These are phyloP conservation scores for Warburgia ugandensis DNA, from an alignment of 164 flowering plant genomes.

Conservation along the genomic window DNA sequence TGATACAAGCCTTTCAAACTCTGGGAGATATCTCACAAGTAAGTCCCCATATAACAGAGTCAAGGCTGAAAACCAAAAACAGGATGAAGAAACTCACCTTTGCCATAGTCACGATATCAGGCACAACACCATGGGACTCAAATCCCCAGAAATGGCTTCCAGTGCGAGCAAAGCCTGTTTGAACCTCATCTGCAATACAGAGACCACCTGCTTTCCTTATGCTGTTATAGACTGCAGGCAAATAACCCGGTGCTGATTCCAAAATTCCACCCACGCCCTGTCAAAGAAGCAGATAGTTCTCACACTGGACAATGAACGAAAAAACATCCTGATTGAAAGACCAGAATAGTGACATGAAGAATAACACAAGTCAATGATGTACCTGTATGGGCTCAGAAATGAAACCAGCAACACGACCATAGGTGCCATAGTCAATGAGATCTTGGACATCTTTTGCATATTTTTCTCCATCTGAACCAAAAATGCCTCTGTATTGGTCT, in stretches of 20 bases:
- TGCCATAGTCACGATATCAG: constrained; percentile 97
- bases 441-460: constrained; percentile 91
- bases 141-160: constrained; percentile 96
- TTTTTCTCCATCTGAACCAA: constrained; percentile 77
- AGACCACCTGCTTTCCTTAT: constrained; percentile 85
- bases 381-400: constrained; percentile 93
- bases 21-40: no score
- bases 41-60: no score
- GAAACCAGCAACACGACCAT: constrained; percentile 78
- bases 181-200: constrained; percentile 93
- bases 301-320: no score
- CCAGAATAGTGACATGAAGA: no score
- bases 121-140: constrained; percentile 83
- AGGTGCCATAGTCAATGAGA: constrained; percentile 69
- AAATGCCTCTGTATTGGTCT: constrained; percentile 81
- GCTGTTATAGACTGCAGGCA: constrained; percentile 58
- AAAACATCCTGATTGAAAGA: no score
- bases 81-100: constrained; percentile 38
- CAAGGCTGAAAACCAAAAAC: neutral
- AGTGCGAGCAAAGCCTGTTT: constrained; percentile 80
- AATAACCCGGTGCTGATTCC: constrained; percentile 83
- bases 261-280: constrained; percentile 94
- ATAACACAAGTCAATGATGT: no score
- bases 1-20: no score
- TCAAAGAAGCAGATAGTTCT: constrained; percentile 2